Base-by-base conservation (phyloP, 2,329 filamentous ascomycete genomes). In the Exophiala mesophila region DNA sequence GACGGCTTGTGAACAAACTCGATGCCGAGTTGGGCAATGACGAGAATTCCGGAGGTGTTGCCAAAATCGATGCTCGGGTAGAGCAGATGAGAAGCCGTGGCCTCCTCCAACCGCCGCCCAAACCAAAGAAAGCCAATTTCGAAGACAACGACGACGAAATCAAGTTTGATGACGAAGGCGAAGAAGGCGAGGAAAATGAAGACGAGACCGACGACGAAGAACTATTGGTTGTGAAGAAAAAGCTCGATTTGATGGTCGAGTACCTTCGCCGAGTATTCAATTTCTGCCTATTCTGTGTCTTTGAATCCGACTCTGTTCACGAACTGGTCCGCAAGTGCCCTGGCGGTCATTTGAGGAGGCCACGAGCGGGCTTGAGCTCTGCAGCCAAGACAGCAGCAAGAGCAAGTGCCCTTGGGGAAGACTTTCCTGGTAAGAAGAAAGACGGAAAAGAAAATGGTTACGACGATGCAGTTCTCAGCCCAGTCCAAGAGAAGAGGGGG, bases 271-370 rank as follows among this genome's bases (percentile, higher is more conserved):
- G 92, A 12, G 92, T 98, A 39, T 94, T 94, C 74, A 96, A 92
- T 67, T 97, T 98, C 69, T 98, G 92, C 71, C 96, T 98, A 73
- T 98, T 97, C 71, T 98, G 92, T 63, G 94, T 98, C 4, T 97
- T 98, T 55, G 92, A 98, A 67, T 92, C 88, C 59, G 92, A 98
- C 64, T 97, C 90, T 0, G 83, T 97, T 16, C 92, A 98, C 59
- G 92, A 98, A 67, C 73, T 98, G 53, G 89, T 87, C 29, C 82
- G 92, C 46, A 97, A 98, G 67, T 98, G 92, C 57, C 88, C 92
- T 18, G 92, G 92, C 30, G 92, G 92, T n/a, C 92, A 98, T 71
- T 79, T 98, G 49, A 87, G 92, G 50, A 83, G 92, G 36, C 92
- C 92, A 28, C 78, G 89, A 44, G 85, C 85, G 57, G 94, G 88